A percentile compares a stretch with the other conserved stretches of the same genome.
phyloP scores from a whole-genome alignment of 345 rosid species.

The Mangifera indica region DNA sequence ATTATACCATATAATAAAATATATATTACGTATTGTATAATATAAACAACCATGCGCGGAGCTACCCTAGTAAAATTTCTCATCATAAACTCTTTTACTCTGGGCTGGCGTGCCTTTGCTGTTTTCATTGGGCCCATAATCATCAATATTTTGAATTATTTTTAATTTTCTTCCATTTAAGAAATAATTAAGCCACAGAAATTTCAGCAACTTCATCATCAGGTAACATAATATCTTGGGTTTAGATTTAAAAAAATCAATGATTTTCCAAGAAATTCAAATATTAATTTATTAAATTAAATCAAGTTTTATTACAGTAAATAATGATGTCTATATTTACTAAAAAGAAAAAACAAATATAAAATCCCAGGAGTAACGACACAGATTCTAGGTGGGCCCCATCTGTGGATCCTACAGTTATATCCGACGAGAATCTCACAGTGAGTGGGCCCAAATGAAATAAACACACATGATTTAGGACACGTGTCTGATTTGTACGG shows the following conservation, averaged over 20 bases:
- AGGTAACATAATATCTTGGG: no score
- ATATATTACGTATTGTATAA: no score
- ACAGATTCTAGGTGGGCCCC: constrained; percentile 41
- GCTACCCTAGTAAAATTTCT: neutral
- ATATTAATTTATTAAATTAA: no score
- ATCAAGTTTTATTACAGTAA: no score
- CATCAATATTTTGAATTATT: neutral
- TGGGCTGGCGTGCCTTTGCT: neutral
- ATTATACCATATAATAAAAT: no score
- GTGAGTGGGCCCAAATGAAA: neutral
- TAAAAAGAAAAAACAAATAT: neutral
- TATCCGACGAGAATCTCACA: constrained; percentile 24
- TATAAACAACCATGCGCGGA: no score
- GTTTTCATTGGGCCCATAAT: constrained; percentile 1
- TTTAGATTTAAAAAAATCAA: no score
- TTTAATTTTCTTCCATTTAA: no score
- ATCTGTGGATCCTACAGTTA: constrained; percentile 16
- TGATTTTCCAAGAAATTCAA: no score
- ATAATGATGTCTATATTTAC: no score
- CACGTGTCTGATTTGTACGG: constrained; percentile 13
- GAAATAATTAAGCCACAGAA: no score
- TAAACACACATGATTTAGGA: neutral
- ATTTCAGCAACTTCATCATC: no score
- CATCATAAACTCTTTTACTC: constrained; percentile 6
- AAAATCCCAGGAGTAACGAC: constrained; percentile 31